phyloP scores from a whole-genome alignment of 257 asterid species.

The Solanum commersonii region DNA sequence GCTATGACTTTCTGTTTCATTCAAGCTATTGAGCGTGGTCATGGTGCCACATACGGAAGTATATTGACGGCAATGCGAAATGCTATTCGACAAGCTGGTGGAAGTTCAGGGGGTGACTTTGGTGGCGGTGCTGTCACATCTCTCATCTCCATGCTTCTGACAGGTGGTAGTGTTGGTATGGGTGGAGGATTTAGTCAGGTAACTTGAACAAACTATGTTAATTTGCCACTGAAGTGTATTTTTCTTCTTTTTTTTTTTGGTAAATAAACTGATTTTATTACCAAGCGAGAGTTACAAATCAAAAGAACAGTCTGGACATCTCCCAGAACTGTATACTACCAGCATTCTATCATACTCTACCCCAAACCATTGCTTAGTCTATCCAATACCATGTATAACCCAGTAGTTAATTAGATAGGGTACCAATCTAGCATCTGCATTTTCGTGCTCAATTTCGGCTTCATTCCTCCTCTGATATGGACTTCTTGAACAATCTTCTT shows the following conservation, averaged over 20 bases:
- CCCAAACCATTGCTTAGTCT: not conserved
- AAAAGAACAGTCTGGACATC: not conserved
- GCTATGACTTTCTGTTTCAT: conserved; percentile 96
- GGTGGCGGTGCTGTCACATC: conserved; percentile 77
- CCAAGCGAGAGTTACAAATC: not conserved
- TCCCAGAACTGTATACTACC: not conserved
- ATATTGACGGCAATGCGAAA: conserved; percentile 72
- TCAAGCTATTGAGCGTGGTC: conserved; percentile 95
- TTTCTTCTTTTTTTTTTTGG: too few species aligned
- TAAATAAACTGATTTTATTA: not conserved
- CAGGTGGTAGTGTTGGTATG: conserved; percentile 62
- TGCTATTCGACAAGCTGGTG: conserved; percentile 62
- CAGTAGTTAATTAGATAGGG: not conserved
- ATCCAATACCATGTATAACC: not conserved
- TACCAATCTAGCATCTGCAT: not conserved
- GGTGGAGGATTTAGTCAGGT: conserved; percentile 73
- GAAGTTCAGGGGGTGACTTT: conserved; percentile 35
- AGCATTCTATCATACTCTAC: not conserved
- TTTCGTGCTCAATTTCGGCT: not conserved
- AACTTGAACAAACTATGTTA: not conserved
- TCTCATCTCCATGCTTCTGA: conserved; percentile 64
- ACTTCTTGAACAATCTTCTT: not conserved
- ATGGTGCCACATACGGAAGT: conserved; percentile 74
- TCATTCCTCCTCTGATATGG: not conserved
- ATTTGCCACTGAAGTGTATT: not conserved